Percentiles rank a stretch among this genome's conserved stretches.
phyloP scores from a whole-genome alignment of 169 alveolate genomes.

The Perkinsus chesapeaki region DNA sequence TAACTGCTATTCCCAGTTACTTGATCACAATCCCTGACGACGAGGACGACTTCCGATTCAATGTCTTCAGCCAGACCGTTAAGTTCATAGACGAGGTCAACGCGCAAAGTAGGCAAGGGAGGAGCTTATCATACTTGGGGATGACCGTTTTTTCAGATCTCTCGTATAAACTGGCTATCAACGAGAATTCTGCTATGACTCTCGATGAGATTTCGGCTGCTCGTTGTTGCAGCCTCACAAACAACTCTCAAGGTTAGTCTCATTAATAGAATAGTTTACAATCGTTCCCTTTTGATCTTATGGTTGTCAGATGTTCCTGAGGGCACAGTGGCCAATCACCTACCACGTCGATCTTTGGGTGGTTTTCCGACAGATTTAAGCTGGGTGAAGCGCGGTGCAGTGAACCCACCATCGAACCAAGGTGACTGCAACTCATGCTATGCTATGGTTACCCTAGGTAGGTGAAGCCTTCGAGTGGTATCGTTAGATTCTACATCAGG shows the following conservation, averaged over 20 bases:
- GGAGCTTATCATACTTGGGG: neutral
- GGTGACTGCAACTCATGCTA: neutral
- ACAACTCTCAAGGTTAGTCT: neutral
- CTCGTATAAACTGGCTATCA: neutral
- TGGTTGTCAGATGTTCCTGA: neutral
- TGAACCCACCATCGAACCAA: neutral
- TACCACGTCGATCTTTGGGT: neutral
- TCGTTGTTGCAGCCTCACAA: neutral
- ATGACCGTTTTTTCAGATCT: neutral
- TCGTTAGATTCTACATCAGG: neutral
- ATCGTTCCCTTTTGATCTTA: neutral
- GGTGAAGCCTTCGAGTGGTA: neutral
- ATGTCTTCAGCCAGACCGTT: neutral
- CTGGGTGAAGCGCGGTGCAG: neutral
- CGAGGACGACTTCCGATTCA: neutral
- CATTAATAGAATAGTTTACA: neutral
- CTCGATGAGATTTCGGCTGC: neutral
- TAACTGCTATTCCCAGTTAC: neutral
- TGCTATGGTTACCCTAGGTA: neutral
- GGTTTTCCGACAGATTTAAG: neutral
- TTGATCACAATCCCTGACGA: neutral
- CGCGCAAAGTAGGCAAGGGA: neutral
- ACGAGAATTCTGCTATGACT: neutral
- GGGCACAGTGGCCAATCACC: neutral
- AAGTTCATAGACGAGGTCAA: neutral